Conservation (phyloP, 495 filamentous ascomycete species). For the Friedmanniomyces simplex region DNA sequence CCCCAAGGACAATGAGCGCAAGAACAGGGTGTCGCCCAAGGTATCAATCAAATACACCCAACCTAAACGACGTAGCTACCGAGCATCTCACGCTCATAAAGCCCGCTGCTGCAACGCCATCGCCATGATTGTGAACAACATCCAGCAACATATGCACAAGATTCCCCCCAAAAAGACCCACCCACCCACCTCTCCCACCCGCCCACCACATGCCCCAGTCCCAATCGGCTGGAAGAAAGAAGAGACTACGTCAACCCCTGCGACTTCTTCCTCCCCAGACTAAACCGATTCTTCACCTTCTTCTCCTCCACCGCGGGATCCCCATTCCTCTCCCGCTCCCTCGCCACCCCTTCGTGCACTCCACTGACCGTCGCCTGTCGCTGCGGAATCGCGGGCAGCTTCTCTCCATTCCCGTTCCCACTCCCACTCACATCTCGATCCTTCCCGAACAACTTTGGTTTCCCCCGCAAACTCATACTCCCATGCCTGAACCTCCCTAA, state of each 20-base stretch:
- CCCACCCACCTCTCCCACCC: too few species aligned
- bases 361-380: background rate
- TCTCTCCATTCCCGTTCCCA: constrained; percentile 11
- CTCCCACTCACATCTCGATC: constrained; percentile 16
- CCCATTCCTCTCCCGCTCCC: background rate
- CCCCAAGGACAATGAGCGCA: too few species aligned
- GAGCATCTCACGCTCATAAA: too few species aligned
- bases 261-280: constrained; percentile 48
- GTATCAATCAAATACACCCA: too few species aligned
- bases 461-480: constrained; percentile 53
- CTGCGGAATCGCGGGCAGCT: constrained; percentile 6
- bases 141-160: too few species aligned
- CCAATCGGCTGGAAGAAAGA: too few species aligned
- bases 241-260: constrained; percentile 6
- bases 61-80: too few species aligned
- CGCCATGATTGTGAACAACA: too few species aligned
- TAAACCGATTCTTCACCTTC: constrained; percentile 39
- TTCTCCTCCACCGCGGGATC: constrained; percentile 17
- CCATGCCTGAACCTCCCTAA: constrained; percentile 44
- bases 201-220: too few species aligned
- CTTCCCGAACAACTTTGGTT: constrained; percentile 35
- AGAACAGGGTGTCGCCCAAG: too few species aligned
- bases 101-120: too few species aligned
- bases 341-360: background rate
- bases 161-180: too few species aligned